Evolutionary conservation across 805 yeast genomes (phyloP).

Genomic region (Kazachstania psychrophila): DNA sequence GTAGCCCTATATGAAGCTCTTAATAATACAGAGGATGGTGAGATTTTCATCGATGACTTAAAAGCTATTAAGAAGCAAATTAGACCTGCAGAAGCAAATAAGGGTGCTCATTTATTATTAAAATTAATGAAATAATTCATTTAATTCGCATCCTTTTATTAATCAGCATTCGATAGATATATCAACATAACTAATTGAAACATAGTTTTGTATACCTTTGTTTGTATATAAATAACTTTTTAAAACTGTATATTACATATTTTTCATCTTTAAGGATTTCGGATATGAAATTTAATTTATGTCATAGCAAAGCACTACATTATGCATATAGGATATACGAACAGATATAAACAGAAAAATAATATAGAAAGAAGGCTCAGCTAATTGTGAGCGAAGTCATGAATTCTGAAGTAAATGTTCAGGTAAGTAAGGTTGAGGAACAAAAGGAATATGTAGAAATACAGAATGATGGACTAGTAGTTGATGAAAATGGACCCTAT

Average conservation of each 20-base stretch:
- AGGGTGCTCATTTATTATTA: slow-evolving; percentile 51
- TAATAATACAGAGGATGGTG: slow-evolving; percentile 36
- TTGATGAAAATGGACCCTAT: slow-evolving; percentile 18
- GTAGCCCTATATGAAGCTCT: slow-evolving; percentile 71
- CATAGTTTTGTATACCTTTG: too few species aligned
- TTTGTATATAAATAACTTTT: too few species aligned
- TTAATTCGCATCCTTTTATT: neutral
- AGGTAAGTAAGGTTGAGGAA: neutral
- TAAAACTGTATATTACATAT: too few species aligned
- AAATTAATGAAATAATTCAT: slow-evolving; percentile 29
- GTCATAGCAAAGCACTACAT: too few species aligned
- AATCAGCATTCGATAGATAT: too few species aligned
- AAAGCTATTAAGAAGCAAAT: slow-evolving; percentile 40
- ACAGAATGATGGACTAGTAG: neutral
- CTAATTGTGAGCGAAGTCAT: too few species aligned
- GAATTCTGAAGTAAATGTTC: neutral
- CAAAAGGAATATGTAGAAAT: neutral
- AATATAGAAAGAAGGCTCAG: too few species aligned
- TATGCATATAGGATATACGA: too few species aligned
- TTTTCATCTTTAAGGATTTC: too few species aligned
- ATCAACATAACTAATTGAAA: too few species aligned
- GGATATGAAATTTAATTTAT: too few species aligned
- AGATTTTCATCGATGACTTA: slow-evolving; percentile 45
- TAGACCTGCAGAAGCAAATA: slow-evolving; percentile 38
- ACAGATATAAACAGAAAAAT: too few species aligned